These are phyloP conservation scores for Nemania serpens DNA, from an alignment of 2,329 filamentous ascomycete species.

Conservation along the genomic window DNA sequence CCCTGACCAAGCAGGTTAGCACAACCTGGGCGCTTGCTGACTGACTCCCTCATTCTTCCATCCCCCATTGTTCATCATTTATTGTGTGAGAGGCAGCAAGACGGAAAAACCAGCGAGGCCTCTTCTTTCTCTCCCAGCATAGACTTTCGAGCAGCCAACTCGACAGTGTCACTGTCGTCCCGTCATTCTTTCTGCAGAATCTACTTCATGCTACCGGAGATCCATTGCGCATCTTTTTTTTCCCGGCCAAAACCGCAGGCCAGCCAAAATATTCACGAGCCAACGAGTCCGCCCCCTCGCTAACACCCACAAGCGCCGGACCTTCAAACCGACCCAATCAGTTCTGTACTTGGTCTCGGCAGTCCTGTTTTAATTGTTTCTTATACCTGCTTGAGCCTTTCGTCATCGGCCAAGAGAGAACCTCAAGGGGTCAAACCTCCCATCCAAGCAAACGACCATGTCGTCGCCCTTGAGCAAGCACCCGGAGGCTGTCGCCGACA, in stretches of 20 bases:
- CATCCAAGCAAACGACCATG: conserved; percentile 50
- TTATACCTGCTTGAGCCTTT: conserved; percentile 32
- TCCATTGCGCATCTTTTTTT: conserved; percentile 12
- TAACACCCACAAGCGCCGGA: conserved; percentile 40
- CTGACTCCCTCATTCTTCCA: conserved; percentile 7
- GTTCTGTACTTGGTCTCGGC: conserved; percentile 27
- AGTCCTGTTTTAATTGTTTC: conserved; percentile 24
- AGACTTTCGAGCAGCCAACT: conserved; percentile 12
- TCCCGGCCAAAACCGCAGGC: conserved; percentile 15
- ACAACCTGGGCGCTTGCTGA: conserved; percentile 9
- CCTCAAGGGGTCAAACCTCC: conserved; percentile 13
- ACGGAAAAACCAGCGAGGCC: conserved; percentile 23
- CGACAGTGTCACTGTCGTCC: conserved; percentile 13
- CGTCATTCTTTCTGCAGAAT: conserved; percentile 15
- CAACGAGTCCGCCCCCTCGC: conserved; percentile 31
- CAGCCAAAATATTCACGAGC: conserved; percentile 31
- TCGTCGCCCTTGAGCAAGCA: conserved; percentile 66
- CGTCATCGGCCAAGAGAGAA: conserved; percentile 10
- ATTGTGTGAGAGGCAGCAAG: conserved; percentile 30
- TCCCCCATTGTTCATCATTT: neutral
- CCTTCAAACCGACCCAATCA: conserved; percentile 40
- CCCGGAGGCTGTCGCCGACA: conserved; percentile 67
- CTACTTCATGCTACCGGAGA: conserved; percentile 20
- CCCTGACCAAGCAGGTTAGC: conserved; percentile 26
- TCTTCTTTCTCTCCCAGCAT: conserved; percentile 30